Base-by-base conservation (phyloP, 345 rosid genomes). In the Rhodomyrtus tomentosa region DNA sequence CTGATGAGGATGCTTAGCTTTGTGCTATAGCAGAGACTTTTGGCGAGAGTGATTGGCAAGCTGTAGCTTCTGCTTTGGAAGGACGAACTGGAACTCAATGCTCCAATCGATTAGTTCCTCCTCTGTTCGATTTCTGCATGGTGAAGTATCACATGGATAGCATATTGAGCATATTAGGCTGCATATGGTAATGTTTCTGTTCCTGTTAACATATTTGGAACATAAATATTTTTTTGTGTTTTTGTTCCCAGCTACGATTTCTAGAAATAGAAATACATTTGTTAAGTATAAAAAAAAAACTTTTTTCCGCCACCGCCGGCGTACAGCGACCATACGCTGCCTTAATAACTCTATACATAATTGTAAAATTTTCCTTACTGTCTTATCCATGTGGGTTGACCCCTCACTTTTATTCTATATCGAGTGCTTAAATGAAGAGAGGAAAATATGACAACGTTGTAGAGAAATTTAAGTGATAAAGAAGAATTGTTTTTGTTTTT, bases 41-140 rank as follows among this genome's bases (percentile, higher is more conserved):
- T 90, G 99, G 99, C 55, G 94, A 93, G 87, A 85, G 91, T 54
- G 87, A 95, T 89, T 97, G 99, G 99, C 99, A 97, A 88, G 83
- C 92, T 84, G 95, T 95, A 59, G 99, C 99, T 68, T 92, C 93
- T 51, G 68, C 88, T 84, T 89, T 95, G 86, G 88, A 88, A 86
- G 95, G 95, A 83, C 90, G 99, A 82, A 88, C 95, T 80, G 99
- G 99, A 84, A 54, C 95, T 45, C 99, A 97, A 85, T 95, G 99
- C 92, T 94, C 99, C 84, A 94, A 95, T 53, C 90, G 98, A 98
- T 95, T 82, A 91, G 95, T 91, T 58, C 50, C 45, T 14, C 55
- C 14, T 62, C 62, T 36, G 12, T 50, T 68, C 40, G 40, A 32
- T 81, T 22, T 68, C 36, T 82, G 58, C 48, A 48, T 82, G 29